Percentiles rank a stretch among this genome's conserved stretches.
Evolutionary conservation across 306 rosid species (phyloP).

Genomic region (Casuarina glauca): DNA sequence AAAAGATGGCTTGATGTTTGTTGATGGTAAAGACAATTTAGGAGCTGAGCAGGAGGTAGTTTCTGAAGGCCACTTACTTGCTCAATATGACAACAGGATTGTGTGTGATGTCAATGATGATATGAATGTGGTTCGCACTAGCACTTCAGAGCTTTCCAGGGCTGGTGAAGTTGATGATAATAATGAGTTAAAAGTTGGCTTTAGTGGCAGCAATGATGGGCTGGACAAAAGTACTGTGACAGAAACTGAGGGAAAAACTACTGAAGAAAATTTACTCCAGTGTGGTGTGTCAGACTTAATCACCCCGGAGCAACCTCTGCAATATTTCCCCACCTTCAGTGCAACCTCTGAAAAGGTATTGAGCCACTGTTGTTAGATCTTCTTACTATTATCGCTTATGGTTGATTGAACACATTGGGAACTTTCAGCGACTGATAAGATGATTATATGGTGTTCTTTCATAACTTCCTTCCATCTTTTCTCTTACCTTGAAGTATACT

Average conservation of each 20-base stretch:
- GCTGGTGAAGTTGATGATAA: constrained; percentile 32
- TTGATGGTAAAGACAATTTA: constrained; percentile 34
- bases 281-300: constrained; percentile 34
- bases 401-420: constrained; percentile 23
- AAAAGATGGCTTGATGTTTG: constrained; percentile 33
- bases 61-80: constrained; percentile 30
- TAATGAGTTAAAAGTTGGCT: constrained; percentile 32
- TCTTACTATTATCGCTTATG: constrained; percentile 26
- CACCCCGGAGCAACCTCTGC: constrained; percentile 42
- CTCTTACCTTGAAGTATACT: not conserved
- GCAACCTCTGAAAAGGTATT: constrained; percentile 53
- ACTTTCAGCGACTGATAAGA: not conserved
- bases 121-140: constrained; percentile 21
- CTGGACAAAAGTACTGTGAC: constrained; percentile 35
- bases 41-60: constrained; percentile 38
- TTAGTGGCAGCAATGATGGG: constrained; percentile 29
- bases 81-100: constrained; percentile 24
- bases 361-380: constrained; percentile 29
- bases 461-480: not conserved
- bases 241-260: constrained; percentile 31
- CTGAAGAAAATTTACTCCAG: constrained; percentile 37
- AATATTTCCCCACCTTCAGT: constrained; percentile 35
- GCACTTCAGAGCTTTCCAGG: constrained; percentile 29
- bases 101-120: constrained; percentile 32
- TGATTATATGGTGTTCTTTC: not conserved